Percentiles rank a stretch among this genome's conserved stretches.
Evolutionary conservation across 2,329 filamentous ascomycete genomes (phyloP).

Genomic region (Biscogniauxia marginata): DNA sequence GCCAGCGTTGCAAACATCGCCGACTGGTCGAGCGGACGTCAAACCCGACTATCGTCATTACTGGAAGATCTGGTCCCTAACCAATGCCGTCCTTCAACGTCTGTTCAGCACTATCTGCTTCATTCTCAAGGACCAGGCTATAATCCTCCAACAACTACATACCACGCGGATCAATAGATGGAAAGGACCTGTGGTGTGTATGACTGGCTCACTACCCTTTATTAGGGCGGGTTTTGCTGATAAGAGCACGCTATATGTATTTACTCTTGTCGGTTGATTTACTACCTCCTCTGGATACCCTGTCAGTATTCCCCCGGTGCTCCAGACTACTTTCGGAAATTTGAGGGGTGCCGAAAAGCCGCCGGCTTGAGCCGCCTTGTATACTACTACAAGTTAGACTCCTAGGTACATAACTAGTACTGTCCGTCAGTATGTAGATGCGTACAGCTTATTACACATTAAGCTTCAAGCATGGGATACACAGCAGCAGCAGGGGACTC

Average conservation of each 20-base stretch:
- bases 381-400: neutral
- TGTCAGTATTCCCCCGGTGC: constrained; percentile 11
- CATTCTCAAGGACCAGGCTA: constrained; percentile 2
- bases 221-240: neutral
- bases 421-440: neutral
- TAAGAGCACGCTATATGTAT: neutral
- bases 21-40: constrained; percentile 12
- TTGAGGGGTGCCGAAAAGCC: constrained; percentile 3
- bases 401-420: neutral
- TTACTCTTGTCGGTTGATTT: neutral
- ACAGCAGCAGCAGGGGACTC: neutral
- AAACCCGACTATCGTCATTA: constrained; percentile 6
- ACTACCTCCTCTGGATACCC: neutral
- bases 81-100: constrained; percentile 4
- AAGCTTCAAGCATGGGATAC: neutral
- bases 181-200: neutral
- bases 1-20: constrained; percentile 2
- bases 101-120: neutral
- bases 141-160: neutral
- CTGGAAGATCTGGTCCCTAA: neutral
- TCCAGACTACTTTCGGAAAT: constrained; percentile 19
- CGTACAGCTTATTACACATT: neutral
- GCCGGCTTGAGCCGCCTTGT: constrained; percentile 3
- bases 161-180: neutral
- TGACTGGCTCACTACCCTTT: neutral